phyloP scores from a whole-genome alignment of 1,284 basidiomycete species.

The Malassezia obtusa region DNA sequence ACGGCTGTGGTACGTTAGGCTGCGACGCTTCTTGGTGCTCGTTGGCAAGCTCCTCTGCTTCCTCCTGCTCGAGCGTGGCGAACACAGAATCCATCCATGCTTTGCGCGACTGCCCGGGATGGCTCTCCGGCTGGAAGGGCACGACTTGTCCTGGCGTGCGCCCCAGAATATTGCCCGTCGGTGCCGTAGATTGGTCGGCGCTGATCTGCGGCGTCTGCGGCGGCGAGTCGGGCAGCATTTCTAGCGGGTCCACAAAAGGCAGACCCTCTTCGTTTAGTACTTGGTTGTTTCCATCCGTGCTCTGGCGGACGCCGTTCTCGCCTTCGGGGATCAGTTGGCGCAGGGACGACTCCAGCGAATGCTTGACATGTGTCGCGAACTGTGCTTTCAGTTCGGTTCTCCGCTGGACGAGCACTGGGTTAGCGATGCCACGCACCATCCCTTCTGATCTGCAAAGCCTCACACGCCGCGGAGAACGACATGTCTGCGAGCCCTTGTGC shows the following conservation, averaged over 20 bases:
- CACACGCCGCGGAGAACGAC: not conserved
- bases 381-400: not conserved
- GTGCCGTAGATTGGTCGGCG: not conserved
- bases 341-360: not conserved
- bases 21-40: too few relatives aligned
- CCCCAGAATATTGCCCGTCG: conserved; percentile 6
- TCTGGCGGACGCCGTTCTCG: not conserved
- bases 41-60: conserved; percentile 16
- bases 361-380: conserved; percentile 9
- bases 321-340: not conserved
- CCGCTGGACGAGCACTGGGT: not conserved
- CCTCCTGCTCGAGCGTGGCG: conserved; percentile 29
- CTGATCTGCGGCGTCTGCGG: conserved; percentile 1
- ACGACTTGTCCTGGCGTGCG: conserved; percentile 11
- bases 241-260: conserved; percentile 42
- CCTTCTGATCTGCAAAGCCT: not conserved
- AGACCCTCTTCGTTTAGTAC: conserved; percentile 45
- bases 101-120: conserved; percentile 11
- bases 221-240: conserved; percentile 22
- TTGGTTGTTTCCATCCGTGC: conserved; percentile 10
- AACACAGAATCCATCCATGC: conserved; percentile 36
- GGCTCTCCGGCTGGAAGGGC: conserved; percentile 3
- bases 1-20: too few relatives aligned
- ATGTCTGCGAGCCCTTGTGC: not conserved
- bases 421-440: not conserved